These are phyloP conservation scores for Fusarium napiforme DNA, from an alignment of 2,329 filamentous ascomycete species.

Conservation along the genomic window DNA sequence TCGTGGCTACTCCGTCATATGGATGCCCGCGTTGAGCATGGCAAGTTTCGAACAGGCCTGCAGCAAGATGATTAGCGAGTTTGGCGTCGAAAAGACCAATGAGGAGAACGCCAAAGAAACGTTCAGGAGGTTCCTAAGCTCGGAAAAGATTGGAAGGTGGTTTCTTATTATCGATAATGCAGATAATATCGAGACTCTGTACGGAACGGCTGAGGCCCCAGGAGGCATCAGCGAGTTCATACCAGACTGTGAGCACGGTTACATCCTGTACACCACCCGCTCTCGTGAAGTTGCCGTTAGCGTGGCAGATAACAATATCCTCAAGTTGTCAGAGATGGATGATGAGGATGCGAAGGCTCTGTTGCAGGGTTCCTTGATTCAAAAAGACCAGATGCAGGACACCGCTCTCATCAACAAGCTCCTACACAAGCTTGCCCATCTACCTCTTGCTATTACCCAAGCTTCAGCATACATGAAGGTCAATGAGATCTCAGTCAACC, in stretches of 20 bases:
- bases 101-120: neutral
- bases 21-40: neutral
- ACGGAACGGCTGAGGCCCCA: neutral
- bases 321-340: neutral
- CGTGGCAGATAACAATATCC: neutral
- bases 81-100: no score
- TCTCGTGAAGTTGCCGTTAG: constrained; percentile 35
- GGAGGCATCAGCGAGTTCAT: constrained; percentile 36
- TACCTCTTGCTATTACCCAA: constrained; percentile 54
- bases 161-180: constrained; percentile 57
- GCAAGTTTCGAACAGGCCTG: neutral
- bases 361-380: no score
- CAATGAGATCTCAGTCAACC: constrained; percentile 34
- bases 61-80: neutral
- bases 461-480: constrained; percentile 54
- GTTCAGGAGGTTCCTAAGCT: constrained; percentile 36
- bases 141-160: constrained; percentile 48
- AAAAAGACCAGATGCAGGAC: neutral
- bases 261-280: constrained; percentile 53
- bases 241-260: constrained; percentile 48
- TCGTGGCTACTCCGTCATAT: neutral
- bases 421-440: constrained; percentile 45
- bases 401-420: constrained; percentile 9
- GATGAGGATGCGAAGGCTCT: constrained; percentile 38
- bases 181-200: constrained; percentile 49